phyloP scores from a whole-genome alignment of 1,284 basidiomycete species.

The Leccinum ponderosum region DNA sequence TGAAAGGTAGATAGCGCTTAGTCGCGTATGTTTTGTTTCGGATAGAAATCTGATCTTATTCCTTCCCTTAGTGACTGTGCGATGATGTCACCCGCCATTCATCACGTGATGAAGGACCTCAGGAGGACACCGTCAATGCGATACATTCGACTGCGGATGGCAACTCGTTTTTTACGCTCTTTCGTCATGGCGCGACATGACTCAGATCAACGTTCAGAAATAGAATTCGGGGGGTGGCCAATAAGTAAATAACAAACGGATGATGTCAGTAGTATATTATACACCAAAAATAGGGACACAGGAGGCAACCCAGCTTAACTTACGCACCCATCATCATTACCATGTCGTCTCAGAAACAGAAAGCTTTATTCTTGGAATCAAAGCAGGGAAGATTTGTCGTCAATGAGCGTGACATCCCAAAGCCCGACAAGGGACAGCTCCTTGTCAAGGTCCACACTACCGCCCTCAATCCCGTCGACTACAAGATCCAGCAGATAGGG shows the following conservation, averaged over 20 bases:
- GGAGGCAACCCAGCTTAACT: slow-evolving; percentile 6
- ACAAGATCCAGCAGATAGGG: slow-evolving; percentile 36
- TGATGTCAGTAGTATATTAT: slow-evolving; percentile 13
- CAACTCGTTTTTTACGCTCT: slow-evolving; percentile 30
- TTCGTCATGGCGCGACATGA: slow-evolving; percentile 33
- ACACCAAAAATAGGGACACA: slow-evolving; percentile 8
- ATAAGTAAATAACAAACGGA: slow-evolving; percentile 27
- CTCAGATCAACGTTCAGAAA: slow-evolving; percentile 21
- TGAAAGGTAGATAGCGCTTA: slow-evolving; percentile 32
- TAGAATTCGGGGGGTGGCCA: slow-evolving; percentile 34
- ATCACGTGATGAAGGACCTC: slow-evolving; percentile 27
- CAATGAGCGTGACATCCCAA: slow-evolving; percentile 31
- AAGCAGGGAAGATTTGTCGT: slow-evolving; percentile 26
- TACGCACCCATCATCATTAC: slow-evolving; percentile 6
- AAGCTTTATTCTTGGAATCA: slow-evolving; percentile 26
- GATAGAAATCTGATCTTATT: slow-evolving; percentile 26
- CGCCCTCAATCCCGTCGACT: slow-evolving; percentile 53
- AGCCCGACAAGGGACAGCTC: slow-evolving; percentile 42
- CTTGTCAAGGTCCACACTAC: slow-evolving; percentile 43
- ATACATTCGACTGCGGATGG: slow-evolving; percentile 30
- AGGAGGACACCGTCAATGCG: slow-evolving; percentile 32
- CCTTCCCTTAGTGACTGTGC: slow-evolving; percentile 23
- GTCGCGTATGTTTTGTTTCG: slow-evolving; percentile 14
- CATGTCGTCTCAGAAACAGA: slow-evolving; percentile 29
- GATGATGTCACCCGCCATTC: slow-evolving; percentile 16